Evolutionary conservation across 2,329 filamentous ascomycete genomes (phyloP).

Genomic region (Stachybotrys chartarum): DNA sequence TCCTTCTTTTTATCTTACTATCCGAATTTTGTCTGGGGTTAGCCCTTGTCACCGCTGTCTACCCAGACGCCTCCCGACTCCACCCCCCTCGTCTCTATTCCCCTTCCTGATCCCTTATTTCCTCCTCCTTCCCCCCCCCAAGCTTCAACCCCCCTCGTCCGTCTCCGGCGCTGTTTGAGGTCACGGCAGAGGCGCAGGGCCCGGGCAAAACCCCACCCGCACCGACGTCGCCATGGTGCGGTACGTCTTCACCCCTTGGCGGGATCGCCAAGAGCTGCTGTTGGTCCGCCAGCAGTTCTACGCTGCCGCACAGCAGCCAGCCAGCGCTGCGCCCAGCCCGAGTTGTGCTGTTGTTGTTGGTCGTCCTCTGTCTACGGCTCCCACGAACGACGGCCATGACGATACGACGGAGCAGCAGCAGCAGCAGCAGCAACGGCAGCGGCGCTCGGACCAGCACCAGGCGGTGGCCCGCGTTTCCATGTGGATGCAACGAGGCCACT

Average conservation of each 20-base stretch:
- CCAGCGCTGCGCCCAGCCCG: not conserved
- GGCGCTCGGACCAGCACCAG: slow-evolving; percentile 26
- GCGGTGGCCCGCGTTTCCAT: slow-evolving; percentile 54
- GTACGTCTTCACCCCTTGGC: slow-evolving; percentile 70
- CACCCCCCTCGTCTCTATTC: not conserved
- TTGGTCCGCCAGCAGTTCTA: slow-evolving; percentile 60
- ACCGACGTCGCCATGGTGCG: slow-evolving; percentile 59
- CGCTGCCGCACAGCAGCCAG: slow-evolving; percentile 10
- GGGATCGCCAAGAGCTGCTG: slow-evolving; percentile 57
- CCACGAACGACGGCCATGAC: no score
- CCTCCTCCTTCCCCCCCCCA: not conserved
- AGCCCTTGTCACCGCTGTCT: not conserved
- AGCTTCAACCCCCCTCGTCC: not conserved
- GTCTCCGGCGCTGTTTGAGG: no score
- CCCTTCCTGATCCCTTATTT: not conserved
- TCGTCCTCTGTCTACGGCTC: no score
- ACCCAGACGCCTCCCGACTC: not conserved
- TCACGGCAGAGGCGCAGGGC: no score
- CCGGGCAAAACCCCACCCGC: no score
- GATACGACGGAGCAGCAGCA: slow-evolving; percentile 3
- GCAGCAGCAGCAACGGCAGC: slow-evolving; percentile 4
- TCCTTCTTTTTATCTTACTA: not conserved
- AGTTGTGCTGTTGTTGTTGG: not conserved
- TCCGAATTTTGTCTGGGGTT: not conserved
- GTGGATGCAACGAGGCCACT: slow-evolving; percentile 67